These are phyloP conservation scores for Rutstroemia sp. DNA, from an alignment of 2,329 filamentous ascomycete species.

Conservation along the genomic window DNA sequence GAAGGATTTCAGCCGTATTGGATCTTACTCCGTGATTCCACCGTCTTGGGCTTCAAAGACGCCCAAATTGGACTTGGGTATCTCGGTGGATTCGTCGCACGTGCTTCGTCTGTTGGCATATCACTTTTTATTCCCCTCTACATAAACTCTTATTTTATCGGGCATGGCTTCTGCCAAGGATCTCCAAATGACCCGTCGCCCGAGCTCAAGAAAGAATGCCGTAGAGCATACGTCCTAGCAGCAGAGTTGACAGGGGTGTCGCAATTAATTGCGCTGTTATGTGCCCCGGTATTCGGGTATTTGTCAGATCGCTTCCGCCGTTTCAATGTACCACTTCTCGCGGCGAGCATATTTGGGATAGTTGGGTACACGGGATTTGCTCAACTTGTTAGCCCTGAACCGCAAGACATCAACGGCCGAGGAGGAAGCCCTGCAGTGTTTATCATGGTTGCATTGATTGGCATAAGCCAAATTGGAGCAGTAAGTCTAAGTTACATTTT, in stretches of 20 bases:
- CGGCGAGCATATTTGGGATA: conserved; percentile 66
- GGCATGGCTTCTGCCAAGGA: conserved; percentile 68
- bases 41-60: conserved; percentile 67
- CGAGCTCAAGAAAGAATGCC: conserved; percentile 79
- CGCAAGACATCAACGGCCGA: conserved; percentile 52
- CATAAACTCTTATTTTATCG: conserved; percentile 84
- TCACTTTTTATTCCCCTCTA: conserved; percentile 91
- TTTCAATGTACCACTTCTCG: conserved; percentile 67
- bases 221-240: conserved; percentile 79
- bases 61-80: conserved; percentile 80
- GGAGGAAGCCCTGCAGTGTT: conserved; percentile 66
- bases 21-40: conserved; percentile 52
- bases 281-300: conserved; percentile 82
- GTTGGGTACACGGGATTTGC: conserved; percentile 73
- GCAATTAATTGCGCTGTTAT: conserved; percentile 77
- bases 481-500: neutral
- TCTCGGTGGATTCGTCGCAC: conserved; percentile 86
- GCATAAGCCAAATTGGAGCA: conserved; percentile 89
- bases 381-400: conserved; percentile 69
- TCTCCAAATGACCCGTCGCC: conserved; percentile 55
- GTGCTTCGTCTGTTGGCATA: conserved; percentile 90
- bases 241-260: conserved; percentile 83
- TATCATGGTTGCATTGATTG: conserved; percentile 70
- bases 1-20: conserved; percentile 44
- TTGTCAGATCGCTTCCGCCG: conserved; percentile 60